Evolutionary conservation across 1,284 basidiomycete species (phyloP).

Genomic region (Ceratobasidium papillatum): DNA sequence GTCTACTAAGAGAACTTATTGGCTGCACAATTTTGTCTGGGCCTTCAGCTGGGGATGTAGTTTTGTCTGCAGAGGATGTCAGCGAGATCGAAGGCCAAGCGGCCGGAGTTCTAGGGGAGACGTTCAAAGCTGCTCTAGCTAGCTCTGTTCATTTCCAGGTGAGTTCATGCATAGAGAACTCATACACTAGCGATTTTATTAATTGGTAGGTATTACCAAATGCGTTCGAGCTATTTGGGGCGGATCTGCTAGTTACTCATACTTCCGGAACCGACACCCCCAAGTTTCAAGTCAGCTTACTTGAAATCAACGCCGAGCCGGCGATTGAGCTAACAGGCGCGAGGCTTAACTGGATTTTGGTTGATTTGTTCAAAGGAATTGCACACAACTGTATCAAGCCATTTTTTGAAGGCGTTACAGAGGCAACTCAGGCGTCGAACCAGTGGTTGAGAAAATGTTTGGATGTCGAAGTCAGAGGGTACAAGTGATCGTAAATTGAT

Average conservation of each 20-base stretch:
- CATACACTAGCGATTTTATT: neutral
- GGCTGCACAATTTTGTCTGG: slow-evolving; percentile 66
- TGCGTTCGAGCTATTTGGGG: slow-evolving; percentile 94
- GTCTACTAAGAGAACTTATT: slow-evolving; percentile 78
- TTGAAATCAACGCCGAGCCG: slow-evolving; percentile 95
- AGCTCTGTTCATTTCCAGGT: slow-evolving; percentile 91
- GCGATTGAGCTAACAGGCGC: slow-evolving; percentile 94
- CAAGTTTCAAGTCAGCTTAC: slow-evolving; percentile 72
- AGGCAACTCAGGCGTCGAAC: slow-evolving; percentile 43
- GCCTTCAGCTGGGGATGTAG: slow-evolving; percentile 46
- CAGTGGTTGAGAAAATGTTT: slow-evolving; percentile 59
- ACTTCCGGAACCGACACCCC: slow-evolving; percentile 17
- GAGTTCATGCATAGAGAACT: slow-evolving; percentile 47
- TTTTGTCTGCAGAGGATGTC: slow-evolving; percentile 62
- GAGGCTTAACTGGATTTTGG: slow-evolving; percentile 80
- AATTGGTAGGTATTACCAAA: slow-evolving; percentile 79
- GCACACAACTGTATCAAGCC: slow-evolving; percentile 74
- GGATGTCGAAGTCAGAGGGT: slow-evolving; percentile 55
- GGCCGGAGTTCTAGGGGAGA: slow-evolving; percentile 74
- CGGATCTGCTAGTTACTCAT: slow-evolving; percentile 86
- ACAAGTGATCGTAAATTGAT: neutral
- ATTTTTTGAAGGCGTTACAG: slow-evolving; percentile 56
- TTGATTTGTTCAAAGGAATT: slow-evolving; percentile 81
- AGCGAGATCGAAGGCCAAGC: slow-evolving; percentile 69
- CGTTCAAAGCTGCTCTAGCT: slow-evolving; percentile 85